Evolutionary conservation across 306 rosid genomes (phyloP), one percentile per base, ranked within the genome.

Genomic region (Canavalia gladiata): DNA sequence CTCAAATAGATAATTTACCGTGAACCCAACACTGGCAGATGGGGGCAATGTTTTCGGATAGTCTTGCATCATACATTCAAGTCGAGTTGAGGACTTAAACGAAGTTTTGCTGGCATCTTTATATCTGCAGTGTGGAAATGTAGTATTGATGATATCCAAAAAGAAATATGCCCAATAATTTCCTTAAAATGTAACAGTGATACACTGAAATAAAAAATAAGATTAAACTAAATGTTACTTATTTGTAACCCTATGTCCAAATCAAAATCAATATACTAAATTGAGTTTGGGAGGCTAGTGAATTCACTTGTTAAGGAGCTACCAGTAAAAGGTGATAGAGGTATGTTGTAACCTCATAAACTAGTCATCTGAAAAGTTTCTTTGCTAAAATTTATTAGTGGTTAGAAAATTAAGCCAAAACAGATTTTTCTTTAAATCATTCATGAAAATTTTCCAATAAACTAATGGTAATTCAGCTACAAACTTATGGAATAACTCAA

Each of bases 1-100:
- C 83, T 25, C 57, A 74, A 70, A 78, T 65, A 77, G 58, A 70
- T 82, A 74, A 65, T 64, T 88, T 95, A 95, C 99, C 90, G 99
- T 95, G 82, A 95, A 95, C 57, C 98, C 99, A 84, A 95, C 96
- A 90, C 98, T 91, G 54, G 99, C 93, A 33, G 94, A 80, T 59
- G 93, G 86, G 73, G 96, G 89, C 84, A 95, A 87, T 47, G 99
- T 95, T 89, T 87, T 89, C 52, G 99, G 99, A 77, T 95, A 95
- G 87, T 93, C 99, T 86, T 95, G 98, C 99, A 95, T 95, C 99
- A 95, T 93, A 84, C 99, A 95, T 78, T 95, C 99, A 31, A 95
- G 90, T 9, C 98, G 89, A 72, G 98, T 95, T 74, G 99, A 93
- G 78, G 99, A 95, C 89, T 95, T 95, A 71, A 95, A 95, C 62